A percentile compares a stretch with the other conserved stretches of the same genome.
Conservation (phyloP, 2,329 filamentous ascomycete genomes). For the Zasmidium citrigriseum region DNA sequence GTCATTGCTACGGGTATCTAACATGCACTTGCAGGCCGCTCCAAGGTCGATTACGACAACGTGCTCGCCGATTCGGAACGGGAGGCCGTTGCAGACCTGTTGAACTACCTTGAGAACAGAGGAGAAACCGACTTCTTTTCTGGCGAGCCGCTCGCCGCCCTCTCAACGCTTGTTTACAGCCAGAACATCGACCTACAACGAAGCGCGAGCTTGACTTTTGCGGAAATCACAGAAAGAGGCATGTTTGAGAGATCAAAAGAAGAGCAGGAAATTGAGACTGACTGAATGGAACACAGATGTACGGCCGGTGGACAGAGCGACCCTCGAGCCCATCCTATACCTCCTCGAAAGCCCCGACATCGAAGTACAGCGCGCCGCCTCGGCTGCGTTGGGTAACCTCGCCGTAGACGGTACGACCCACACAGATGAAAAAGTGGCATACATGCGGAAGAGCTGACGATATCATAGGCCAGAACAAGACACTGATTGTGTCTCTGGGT, state of each 20-base stretch:
- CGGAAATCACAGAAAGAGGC: slow-evolving; percentile 98
- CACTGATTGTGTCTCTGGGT: slow-evolving; percentile 88
- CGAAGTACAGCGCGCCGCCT: slow-evolving; percentile 94
- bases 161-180: slow-evolving; percentile 96
- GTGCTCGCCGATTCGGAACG: slow-evolving; percentile 87
- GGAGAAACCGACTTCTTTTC: slow-evolving; percentile 98
- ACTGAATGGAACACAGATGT: slow-evolving; percentile 67
- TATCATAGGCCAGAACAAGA: slow-evolving; percentile 89
- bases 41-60: slow-evolving; percentile 46
- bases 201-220: slow-evolving; percentile 96
- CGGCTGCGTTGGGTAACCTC: slow-evolving; percentile 91
- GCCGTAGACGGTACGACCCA: slow-evolving; percentile 88
- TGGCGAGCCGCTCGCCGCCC: slow-evolving; percentile 86
- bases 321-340: slow-evolving; percentile 92
- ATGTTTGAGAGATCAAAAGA: slow-evolving; percentile 29
- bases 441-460: slow-evolving; percentile 60
- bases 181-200: slow-evolving; percentile 98
- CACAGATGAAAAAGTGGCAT: not conserved
- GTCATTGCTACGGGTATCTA: not conserved
- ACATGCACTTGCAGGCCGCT: slow-evolving; percentile 39
- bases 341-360: slow-evolving; percentile 93
- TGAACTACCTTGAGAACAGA: slow-evolving; percentile 95
- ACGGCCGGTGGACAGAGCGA: slow-evolving; percentile 90
- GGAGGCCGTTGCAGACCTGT: slow-evolving; percentile 91
- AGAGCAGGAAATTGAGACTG: slow-evolving; percentile 4